phyloP scores from a whole-genome alignment of 202 grass and related monocot species.

The Zizania palustris region DNA sequence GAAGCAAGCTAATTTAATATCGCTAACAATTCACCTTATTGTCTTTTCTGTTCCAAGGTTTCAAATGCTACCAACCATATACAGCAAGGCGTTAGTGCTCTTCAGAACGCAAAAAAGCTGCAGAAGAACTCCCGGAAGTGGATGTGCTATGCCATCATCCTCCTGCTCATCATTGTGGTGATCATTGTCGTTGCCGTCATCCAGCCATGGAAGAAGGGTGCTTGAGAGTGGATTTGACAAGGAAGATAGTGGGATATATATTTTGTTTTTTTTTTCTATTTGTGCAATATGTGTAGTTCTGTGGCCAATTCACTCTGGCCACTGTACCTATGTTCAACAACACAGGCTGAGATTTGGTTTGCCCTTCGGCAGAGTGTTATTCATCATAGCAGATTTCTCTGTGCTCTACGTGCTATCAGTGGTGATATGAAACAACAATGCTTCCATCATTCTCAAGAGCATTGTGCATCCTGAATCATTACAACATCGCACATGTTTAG shows the following conservation, averaged over 20 bases:
- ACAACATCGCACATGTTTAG: background rate
- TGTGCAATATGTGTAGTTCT: conserved; percentile 47
- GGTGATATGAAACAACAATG: background rate
- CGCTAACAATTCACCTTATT: background rate
- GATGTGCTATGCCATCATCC: conserved; percentile 92
- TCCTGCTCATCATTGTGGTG: conserved; percentile 75
- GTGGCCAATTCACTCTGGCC: conserved; percentile 16
- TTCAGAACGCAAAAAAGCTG: conserved; percentile 77
- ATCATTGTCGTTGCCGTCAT: conserved; percentile 59
- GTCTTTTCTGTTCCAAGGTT: conserved; percentile 51
- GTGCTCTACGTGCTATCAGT: background rate
- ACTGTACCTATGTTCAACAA: conserved; percentile 40
- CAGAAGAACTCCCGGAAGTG: conserved; percentile 85
- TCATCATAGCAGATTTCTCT: conserved; percentile 14
- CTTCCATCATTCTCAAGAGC: background rate
- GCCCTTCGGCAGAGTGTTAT: conserved; percentile 11
- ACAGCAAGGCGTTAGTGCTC: conserved; percentile 63
- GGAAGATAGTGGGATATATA: conserved; percentile 8
- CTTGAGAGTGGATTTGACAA: background rate
- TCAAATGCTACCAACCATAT: conserved; percentile 80
- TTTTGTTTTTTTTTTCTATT: conserved; percentile 33
- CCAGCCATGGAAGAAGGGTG: conserved; percentile 66
- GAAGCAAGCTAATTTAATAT: background rate
- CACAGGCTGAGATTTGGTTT: conserved; percentile 13
- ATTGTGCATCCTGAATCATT: background rate